These are phyloP conservation scores for Cyberlindnera subsufficiens DNA, from an alignment of 805 yeast species.

Conservation along the genomic window DNA sequence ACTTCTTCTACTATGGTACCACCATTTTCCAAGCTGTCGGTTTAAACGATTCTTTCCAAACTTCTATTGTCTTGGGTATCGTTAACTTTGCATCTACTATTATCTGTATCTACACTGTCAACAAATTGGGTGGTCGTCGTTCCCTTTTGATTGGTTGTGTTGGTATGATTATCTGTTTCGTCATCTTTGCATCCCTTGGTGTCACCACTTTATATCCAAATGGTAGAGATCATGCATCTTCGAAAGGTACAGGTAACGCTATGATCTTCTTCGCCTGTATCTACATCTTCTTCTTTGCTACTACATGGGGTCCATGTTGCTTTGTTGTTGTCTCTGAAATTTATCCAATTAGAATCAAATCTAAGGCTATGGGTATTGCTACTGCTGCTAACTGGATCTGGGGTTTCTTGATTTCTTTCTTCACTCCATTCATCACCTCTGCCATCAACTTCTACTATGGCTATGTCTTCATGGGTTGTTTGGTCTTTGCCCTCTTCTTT, in stretches of 20 bases:
- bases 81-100: conserved; percentile 55
- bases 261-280: conserved; percentile 68
- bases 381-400: conserved; percentile 60
- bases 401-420: conserved; percentile 60
- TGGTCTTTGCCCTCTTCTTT: conserved; percentile 54
- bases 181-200: conserved; percentile 55
- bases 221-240: conserved; percentile 41
- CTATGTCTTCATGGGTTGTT: conserved; percentile 55
- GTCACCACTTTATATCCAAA: conserved; percentile 37
- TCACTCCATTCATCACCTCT: conserved; percentile 67
- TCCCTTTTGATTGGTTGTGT: conserved; percentile 43
- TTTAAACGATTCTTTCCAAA: conserved; percentile 49
- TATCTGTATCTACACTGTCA: conserved; percentile 43
- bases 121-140: conserved; percentile 48
- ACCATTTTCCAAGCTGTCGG: conserved; percentile 58
- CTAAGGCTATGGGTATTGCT: conserved; percentile 52
- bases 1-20: conserved; percentile 64
- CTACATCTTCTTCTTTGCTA: conserved; percentile 66
- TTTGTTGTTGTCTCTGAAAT: conserved; percentile 62
- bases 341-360: conserved; percentile 66
- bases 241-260: conserved; percentile 56
- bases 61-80: conserved; percentile 53
- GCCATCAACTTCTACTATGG: conserved; percentile 71
- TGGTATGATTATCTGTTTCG: conserved; percentile 41
- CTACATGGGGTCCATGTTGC: conserved; percentile 69